phyloP scores from a whole-genome alignment of 169 alveolate species.

The Amoebophrya sp. region DNA sequence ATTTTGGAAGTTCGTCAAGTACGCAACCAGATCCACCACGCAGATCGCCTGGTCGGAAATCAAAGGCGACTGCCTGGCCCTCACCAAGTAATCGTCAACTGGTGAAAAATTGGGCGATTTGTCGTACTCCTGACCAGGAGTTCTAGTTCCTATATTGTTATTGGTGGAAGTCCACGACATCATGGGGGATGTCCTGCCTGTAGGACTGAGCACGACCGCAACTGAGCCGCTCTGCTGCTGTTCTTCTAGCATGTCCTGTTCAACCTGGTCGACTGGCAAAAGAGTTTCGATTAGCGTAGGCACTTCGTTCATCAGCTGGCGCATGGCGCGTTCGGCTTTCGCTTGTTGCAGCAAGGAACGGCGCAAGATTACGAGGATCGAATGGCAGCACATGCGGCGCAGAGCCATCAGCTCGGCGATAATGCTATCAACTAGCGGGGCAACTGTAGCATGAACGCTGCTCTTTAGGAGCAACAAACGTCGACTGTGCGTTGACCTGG shows the following conservation, averaged over 20 bases:
- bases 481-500: background rate
- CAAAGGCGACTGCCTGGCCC: background rate
- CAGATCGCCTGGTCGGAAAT: background rate
- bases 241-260: background rate
- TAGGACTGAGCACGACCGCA: no score
- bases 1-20: background rate
- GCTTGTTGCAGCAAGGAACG: background rate
- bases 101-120: no score
- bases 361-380: background rate
- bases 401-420: background rate
- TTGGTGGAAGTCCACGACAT: no score
- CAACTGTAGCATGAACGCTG: background rate
- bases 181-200: no score
- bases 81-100: no score
- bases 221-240: no score
- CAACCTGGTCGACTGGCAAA: background rate
- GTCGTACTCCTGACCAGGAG: no score
- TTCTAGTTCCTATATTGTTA: no score
- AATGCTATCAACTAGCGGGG: background rate
- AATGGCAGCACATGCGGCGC: slow-evolving; percentile 11
- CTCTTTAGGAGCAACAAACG: background rate
- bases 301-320: background rate
- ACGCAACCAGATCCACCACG: background rate
- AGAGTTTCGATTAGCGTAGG: background rate
- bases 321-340: slow-evolving; percentile 9